Evolutionary conservation across 2,329 filamentous ascomycete species (phyloP), one percentile per base, ranked within the genome.

Genomic region (Drechslerella coelobrocha): DNA sequence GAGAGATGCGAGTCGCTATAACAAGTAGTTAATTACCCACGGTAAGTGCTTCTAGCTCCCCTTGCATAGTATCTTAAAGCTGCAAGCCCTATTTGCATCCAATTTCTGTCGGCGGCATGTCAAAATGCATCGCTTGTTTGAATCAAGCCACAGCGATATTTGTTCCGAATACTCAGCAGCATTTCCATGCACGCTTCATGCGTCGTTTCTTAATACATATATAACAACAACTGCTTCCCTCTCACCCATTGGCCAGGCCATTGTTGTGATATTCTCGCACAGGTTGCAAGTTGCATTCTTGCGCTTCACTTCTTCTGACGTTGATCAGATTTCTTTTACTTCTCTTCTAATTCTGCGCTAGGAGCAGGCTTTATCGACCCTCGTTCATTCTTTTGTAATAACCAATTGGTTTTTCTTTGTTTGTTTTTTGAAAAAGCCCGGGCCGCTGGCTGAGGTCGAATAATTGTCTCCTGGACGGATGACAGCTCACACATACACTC

Each of bases 91-190:
- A 45, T 23, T 45, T 14, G 8, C 8, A 17, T 45, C n/a, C n/a
- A n/a, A 45, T 19, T 45, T 45, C 9, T 17, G 19, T 45, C 41
- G 41, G 41, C 41, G 41, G n/a, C 41, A 45, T 19, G 41, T 45
- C 41, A 45, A n/a, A 17, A 17, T 45, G 41, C 41, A 19, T 19
- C 19, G 41, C 17, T 6, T 45, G 41, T 45, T 23, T 45, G 41
- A 45, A 45, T 19, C 41, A 45, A 45, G 41, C 41, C 41, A 45
- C 41, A n/a, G 17, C 19, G 14, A 45, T 23, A 19, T 17, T 5
- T 19, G 41, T 9, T 45, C 14, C 10, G 10, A 10, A 17, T 17
- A 8, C 17, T 45, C 41, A 23, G 41, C 21, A 45, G 41, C 41
- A 14, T 45, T 5, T 17, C 14, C 19, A 21, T 45, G 14, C 9